These are phyloP conservation scores for Peronospora tabacina DNA, from an alignment of 352 stramenopile genomes.

Conservation along the genomic window DNA sequence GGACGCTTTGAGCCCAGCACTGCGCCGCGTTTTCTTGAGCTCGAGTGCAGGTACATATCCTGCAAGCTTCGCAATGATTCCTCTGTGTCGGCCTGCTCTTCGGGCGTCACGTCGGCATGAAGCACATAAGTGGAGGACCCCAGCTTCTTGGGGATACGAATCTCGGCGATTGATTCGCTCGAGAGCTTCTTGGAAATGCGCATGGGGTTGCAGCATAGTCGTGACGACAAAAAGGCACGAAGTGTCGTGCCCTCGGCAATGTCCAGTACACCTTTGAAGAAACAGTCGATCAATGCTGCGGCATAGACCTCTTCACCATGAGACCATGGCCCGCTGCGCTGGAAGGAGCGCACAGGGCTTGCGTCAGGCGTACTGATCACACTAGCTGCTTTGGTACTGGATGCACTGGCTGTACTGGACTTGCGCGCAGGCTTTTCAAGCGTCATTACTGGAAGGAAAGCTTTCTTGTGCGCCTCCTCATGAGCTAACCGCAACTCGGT, in stretches of 20 bases:
- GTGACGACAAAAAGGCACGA: constrained; percentile 48
- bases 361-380: constrained; percentile 17
- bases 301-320: constrained; percentile 64
- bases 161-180: constrained; percentile 51
- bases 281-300: constrained; percentile 50
- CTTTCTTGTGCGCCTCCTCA: constrained; percentile 31
- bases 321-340: constrained; percentile 56
- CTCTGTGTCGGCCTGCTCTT: constrained; percentile 32
- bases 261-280: constrained; percentile 61
- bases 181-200: constrained; percentile 73
- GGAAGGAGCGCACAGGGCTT: constrained; percentile 30
- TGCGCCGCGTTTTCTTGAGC: constrained; percentile 5
- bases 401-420: constrained; percentile 23
- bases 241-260: constrained; percentile 58
- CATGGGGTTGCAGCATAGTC: constrained; percentile 68
- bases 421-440: constrained; percentile 25
- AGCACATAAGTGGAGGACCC: constrained; percentile 57
- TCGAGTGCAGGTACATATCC: constrained; percentile 27
- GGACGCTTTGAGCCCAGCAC: constrained; percentile 14
- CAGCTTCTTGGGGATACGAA: constrained; percentile 67
- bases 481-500: constrained; percentile 41
- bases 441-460: constrained; percentile 1
- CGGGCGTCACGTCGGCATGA: constrained; percentile 22
- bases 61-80: constrained; percentile 37
- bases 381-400: constrained; percentile 21